Evolutionary conservation across 306 rosid species (phyloP), one percentile per base, ranked within the genome.

Genomic region (Castanopsis chinensis): DNA sequence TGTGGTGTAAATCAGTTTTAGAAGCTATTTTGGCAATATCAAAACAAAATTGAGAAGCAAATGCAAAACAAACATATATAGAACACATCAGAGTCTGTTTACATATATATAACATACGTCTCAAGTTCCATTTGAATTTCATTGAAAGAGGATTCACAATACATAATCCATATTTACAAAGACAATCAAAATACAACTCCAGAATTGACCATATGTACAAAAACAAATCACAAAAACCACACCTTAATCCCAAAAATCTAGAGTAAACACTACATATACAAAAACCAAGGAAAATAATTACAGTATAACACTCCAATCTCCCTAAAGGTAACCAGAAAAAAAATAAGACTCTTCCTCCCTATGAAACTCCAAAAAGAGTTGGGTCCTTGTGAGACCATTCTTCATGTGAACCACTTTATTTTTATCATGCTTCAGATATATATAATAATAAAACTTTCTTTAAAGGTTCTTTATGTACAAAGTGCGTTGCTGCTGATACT

Each of bases 141-240:
- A 82, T 55, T 69, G 63, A 73, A 20, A 35, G 71, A 83, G 74
- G 83, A 53, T 72, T 76, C 28, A 74, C 9, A 52, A 74, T 59
- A 69, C 84, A 88, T 14, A 64, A 79, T 55, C 28, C 82, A 83
- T 82, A 89, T 76, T 58, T 83, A 86, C 85, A 92, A 49, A 69
- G 11, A 64, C 12, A 64, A 72, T 32, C 78, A 59, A 74, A 74
- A 71, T 43, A 14, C 61, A 23, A 4, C 54, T 65, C 49, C 35
- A 74, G 1, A 2, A 55, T 8, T 12, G 58, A 5, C 25, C 69
- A 51, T 5, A 64, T 15, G 37, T 27, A 57, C 52, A 3, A 11
- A 17, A 12, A 69, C 23, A 78, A 68, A 1, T 18, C 14, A 49
- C 17, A 12, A 49, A 4, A 3, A 49, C 53, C 1, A 49, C 14